phyloP scores from a whole-genome alignment of 1,284 basidiomycete species.

The Malassezia sp. region DNA sequence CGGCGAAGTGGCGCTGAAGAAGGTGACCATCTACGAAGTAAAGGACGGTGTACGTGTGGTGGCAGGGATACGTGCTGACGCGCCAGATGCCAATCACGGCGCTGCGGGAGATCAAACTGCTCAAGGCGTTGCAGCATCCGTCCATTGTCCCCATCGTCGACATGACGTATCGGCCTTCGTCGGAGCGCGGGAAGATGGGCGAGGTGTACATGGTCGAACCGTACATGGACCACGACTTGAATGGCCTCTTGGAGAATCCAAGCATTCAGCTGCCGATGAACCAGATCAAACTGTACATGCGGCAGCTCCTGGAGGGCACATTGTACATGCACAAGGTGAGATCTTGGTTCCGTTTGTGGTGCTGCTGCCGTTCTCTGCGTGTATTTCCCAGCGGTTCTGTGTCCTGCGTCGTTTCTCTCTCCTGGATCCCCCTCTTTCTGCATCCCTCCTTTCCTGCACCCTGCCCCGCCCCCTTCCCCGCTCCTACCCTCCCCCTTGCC shows the following conservation, averaged over 20 bases:
- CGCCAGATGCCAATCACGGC: conserved; percentile 91
- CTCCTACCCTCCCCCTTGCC: too few relatives aligned
- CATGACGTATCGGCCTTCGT: conserved; percentile 58
- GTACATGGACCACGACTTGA: conserved; percentile 98
- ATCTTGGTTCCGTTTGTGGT: too few relatives aligned
- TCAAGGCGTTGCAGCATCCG: conserved; percentile 76
- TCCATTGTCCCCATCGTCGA: conserved; percentile 79
- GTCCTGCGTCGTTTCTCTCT: too few relatives aligned
- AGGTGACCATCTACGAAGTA: conserved; percentile 89
- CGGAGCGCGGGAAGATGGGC: conserved; percentile 51
- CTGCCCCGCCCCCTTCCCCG: too few relatives aligned
- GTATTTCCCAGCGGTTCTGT: too few relatives aligned
- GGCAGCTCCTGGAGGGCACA: conserved; percentile 84
- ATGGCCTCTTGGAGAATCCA: conserved; percentile 64
- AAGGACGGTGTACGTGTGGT: too few relatives aligned
- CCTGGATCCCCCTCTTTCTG: conserved; percentile 7
- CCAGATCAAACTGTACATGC: conserved; percentile 88
- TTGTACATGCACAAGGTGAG: conserved; percentile 90
- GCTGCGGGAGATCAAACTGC: conserved; percentile 91
- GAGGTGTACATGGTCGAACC: conserved; percentile 90
- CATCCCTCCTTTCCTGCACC: too few relatives aligned
- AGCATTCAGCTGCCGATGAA: conserved; percentile 34
- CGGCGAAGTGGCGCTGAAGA: conserved; percentile 71
- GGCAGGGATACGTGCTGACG: too few relatives aligned
- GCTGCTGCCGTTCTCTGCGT: too few relatives aligned